Conservation (phyloP, 2,329 filamentous ascomycete genomes). For the Thielaviopsis euricoi region DNA sequence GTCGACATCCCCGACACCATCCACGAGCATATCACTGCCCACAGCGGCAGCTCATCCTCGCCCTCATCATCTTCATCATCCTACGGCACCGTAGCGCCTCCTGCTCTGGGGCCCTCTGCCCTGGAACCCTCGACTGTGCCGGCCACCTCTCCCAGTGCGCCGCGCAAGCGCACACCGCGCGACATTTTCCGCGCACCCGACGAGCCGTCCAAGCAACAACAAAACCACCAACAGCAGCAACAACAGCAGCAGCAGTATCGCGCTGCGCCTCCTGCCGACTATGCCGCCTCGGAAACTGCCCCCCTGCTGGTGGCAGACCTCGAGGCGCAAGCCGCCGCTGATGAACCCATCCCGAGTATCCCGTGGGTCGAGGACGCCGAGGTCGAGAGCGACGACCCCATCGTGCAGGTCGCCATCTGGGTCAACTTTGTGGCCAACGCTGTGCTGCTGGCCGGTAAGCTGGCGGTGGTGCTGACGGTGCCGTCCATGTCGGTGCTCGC, state of each 20-base stretch:
- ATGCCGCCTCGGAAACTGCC: background rate
- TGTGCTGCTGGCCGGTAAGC: conserved; percentile 58
- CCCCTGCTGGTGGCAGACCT: conserved; percentile 16
- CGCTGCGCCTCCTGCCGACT: conserved; percentile 24
- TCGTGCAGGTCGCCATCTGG: conserved; percentile 79
- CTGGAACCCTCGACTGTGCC: conserved; percentile 19
- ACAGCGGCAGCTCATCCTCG: conserved; percentile 9
- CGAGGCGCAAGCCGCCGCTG: conserved; percentile 23
- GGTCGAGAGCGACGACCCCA: conserved; percentile 52
- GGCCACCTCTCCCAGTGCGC: conserved; percentile 17
- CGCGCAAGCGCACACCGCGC: conserved; percentile 66
- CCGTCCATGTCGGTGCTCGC: conserved; percentile 70
- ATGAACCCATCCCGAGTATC: conserved; percentile 36
- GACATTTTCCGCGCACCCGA: conserved; percentile 66
- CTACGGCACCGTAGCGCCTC: background rate
- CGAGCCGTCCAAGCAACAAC: too few species aligned
- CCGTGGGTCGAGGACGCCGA: conserved; percentile 58
- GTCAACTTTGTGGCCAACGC: conserved; percentile 68
- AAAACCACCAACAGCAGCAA: too few species aligned
- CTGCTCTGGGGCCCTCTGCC: conserved; percentile 17
- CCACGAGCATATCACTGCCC: conserved; percentile 28
- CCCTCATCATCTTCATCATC: too few species aligned
- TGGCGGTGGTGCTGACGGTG: conserved; percentile 59
- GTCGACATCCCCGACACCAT: conserved; percentile 58
- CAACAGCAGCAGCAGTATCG: too few species aligned